A percentile compares a stretch with the other conserved stretches of the same genome.
Conservation (phyloP, 192 early-diverging fungal genomes). For the Pilaira anomala region DNA sequence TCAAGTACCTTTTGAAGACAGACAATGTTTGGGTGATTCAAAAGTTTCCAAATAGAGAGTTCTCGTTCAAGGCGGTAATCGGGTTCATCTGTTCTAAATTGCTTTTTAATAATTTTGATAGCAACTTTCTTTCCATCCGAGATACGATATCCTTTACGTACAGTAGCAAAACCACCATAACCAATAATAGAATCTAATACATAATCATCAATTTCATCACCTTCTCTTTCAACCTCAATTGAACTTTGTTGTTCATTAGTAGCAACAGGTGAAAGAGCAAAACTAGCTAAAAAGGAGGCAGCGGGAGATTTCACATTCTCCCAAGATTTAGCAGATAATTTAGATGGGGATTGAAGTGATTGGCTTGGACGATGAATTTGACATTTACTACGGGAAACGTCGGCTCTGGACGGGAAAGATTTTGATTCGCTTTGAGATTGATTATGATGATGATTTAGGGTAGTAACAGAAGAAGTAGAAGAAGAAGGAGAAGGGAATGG, state of each 20-base stretch:
- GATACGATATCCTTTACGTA: slow-evolving; percentile 62
- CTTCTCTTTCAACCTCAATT: slow-evolving; percentile 48
- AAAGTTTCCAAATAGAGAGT: slow-evolving; percentile 60
- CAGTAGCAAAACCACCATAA: slow-evolving; percentile 71
- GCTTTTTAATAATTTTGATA: slow-evolving; percentile 67
- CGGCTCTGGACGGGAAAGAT: neutral
- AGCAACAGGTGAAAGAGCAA: slow-evolving; percentile 22
- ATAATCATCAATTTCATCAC: slow-evolving; percentile 73
- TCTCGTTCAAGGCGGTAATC: slow-evolving; percentile 56
- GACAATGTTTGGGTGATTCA: slow-evolving; percentile 70
- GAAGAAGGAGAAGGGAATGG: slow-evolving; percentile 11
- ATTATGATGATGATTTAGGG: slow-evolving; percentile 5
- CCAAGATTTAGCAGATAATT: slow-evolving; percentile 31
- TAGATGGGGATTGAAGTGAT: slow-evolving; percentile 9
- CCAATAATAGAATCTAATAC: slow-evolving; percentile 68
- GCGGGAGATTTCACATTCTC: slow-evolving; percentile 30
- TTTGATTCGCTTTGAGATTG: neutral
- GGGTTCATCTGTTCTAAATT: slow-evolving; percentile 1
- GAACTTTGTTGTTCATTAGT: neutral
- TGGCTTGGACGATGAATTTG: slow-evolving; percentile 1
- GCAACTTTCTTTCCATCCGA: slow-evolving; percentile 52
- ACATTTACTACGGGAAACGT: neutral
- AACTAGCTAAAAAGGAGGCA: slow-evolving; percentile 36
- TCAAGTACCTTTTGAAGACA: slow-evolving; percentile 64
- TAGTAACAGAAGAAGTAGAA: slow-evolving; percentile 13